Conservation (phyloP, 2,329 filamentous ascomycete genomes). For the Claviceps pazoutovae region DNA sequence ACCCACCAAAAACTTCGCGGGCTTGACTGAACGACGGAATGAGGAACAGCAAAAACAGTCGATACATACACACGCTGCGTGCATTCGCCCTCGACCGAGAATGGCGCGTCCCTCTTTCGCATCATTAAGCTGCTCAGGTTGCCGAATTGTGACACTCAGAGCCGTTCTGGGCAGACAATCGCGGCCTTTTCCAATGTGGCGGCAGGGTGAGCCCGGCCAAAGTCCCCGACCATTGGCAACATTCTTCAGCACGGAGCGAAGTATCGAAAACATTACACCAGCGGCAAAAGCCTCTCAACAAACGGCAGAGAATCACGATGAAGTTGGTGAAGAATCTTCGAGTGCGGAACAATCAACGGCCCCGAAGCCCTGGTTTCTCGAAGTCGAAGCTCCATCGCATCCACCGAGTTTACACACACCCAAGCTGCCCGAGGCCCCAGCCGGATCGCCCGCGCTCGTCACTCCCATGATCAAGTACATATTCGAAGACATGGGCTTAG, state of each 20-base stretch:
- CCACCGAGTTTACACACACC: slow-evolving; percentile 32
- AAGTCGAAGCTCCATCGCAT: slow-evolving; percentile 49
- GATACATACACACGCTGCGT: neutral
- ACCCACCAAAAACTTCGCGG: slow-evolving; percentile 1
- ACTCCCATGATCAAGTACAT: slow-evolving; percentile 61
- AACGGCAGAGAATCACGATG: slow-evolving; percentile 10
- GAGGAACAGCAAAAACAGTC: neutral
- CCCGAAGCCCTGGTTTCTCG: slow-evolving; percentile 69
- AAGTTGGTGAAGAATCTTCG: slow-evolving; percentile 12
- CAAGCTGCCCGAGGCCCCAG: slow-evolving; percentile 42
- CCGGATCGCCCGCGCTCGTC: slow-evolving; percentile 57
- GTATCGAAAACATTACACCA: slow-evolving; percentile 9
- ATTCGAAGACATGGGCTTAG: slow-evolving; percentile 73
- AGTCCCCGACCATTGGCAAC: slow-evolving; percentile 10
- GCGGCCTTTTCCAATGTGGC: slow-evolving; percentile 13
- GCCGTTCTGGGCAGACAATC: slow-evolving; percentile 14
- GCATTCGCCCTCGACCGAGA: slow-evolving; percentile 11
- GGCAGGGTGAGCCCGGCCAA: slow-evolving; percentile 9
- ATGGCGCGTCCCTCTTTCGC: slow-evolving; percentile 17
- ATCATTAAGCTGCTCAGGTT: slow-evolving; percentile 18
- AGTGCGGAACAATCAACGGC: neutral
- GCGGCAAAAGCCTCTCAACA: slow-evolving; percentile 5
- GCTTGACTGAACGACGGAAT: no score
- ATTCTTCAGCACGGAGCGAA: slow-evolving; percentile 12
- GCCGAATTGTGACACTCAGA: slow-evolving; percentile 16